phyloP scores from a whole-genome alignment of 345 rosid species.

The Eucalyptus regnans region DNA sequence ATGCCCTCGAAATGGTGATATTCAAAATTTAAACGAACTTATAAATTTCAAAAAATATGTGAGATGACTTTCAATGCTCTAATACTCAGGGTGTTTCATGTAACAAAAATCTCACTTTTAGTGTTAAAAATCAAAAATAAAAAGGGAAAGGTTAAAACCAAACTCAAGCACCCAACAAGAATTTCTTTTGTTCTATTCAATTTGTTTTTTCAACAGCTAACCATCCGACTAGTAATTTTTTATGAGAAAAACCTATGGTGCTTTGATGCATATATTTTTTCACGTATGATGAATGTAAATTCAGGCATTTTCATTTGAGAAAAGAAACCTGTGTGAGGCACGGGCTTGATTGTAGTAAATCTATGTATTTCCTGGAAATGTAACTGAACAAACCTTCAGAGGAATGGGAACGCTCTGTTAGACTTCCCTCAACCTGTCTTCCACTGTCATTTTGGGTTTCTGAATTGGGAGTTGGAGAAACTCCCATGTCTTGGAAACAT shows the following conservation, averaged over 20 bases:
- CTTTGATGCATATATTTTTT: background rate
- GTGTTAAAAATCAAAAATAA: background rate
- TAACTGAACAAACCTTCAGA: slow-evolving; percentile 22
- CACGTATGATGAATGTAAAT: background rate
- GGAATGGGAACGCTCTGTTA: slow-evolving; percentile 10
- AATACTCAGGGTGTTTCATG: background rate
- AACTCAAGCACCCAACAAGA: background rate
- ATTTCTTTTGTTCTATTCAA: background rate
- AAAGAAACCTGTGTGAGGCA: background rate
- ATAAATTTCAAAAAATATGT: background rate
- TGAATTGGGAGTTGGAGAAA: background rate
- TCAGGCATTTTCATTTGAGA: background rate
- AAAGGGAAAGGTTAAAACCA: background rate
- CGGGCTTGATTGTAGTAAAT: background rate
- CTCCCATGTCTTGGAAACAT: slow-evolving; percentile 7
- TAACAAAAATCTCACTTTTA: background rate
- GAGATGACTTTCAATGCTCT: background rate
- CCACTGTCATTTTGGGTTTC: slow-evolving; percentile 9
- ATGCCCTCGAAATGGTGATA: background rate
- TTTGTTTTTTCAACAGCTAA: background rate
- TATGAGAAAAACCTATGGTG: background rate
- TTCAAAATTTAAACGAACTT: background rate
- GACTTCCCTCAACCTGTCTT: background rate
- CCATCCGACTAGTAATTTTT: background rate
- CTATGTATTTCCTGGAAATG: background rate